These are phyloP conservation scores for Wickerhamomyces ciferrii DNA, from an alignment of 805 yeast genomes.

Conservation along the genomic window DNA sequence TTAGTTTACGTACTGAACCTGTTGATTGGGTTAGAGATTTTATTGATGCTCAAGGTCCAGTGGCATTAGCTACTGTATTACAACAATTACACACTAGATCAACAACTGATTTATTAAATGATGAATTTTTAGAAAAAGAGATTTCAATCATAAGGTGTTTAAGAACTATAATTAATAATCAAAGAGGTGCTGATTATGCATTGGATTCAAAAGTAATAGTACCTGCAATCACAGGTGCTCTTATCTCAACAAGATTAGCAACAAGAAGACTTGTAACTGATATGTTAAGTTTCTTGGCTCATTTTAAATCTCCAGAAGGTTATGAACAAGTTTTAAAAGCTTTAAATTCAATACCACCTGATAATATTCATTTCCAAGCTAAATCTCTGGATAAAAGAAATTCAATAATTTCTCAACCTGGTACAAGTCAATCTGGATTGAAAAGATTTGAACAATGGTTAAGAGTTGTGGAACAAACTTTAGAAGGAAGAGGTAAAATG, in stretches of 20 bases:
- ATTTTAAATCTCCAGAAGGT: conserved; percentile 39
- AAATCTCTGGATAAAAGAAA: conserved; percentile 30
- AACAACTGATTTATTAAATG: conserved; percentile 23
- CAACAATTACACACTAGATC: conserved; percentile 38
- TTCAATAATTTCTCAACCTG: conserved; percentile 16
- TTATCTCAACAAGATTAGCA: conserved; percentile 66
- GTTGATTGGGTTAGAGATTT: conserved; percentile 77
- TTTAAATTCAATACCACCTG: conserved; percentile 21
- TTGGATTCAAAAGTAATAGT: conserved; percentile 39
- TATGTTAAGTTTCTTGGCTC: conserved; percentile 52
- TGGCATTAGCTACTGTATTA: conserved; percentile 65
- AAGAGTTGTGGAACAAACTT: conserved; percentile 52
- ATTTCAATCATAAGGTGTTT: conserved; percentile 72
- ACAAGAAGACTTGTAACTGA: conserved; percentile 82
- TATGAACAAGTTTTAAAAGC: conserved; percentile 50
- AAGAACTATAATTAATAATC: conserved; percentile 63
- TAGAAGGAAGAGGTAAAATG: conserved; percentile 83
- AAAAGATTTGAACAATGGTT: conserved; percentile 71
- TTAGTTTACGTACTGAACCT: conserved; percentile 87
- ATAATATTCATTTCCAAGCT: conserved; percentile 24
- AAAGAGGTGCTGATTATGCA: conserved; percentile 56
- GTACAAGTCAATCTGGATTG: conserved; percentile 17
- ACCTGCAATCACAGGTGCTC: conserved; percentile 63
- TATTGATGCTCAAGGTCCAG: conserved; percentile 76
- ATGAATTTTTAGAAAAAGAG: conserved; percentile 61